A percentile compares a stretch with the other conserved stretches of the same genome.
phyloP scores from a whole-genome alignment of 2,329 filamentous ascomycete genomes.

The Zasmidium angulare region DNA sequence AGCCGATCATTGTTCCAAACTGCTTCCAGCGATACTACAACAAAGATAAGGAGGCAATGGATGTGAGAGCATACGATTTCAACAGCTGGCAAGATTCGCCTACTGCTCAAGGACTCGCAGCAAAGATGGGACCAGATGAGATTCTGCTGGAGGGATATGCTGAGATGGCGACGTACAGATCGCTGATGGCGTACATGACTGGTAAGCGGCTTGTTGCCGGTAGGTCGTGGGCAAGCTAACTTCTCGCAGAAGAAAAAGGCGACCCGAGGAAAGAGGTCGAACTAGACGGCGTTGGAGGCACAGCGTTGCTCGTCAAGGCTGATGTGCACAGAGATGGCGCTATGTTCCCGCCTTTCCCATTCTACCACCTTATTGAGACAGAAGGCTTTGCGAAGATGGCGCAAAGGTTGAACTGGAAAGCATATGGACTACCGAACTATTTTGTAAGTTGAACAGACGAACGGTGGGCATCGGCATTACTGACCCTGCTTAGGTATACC shows the following conservation, averaged over 20 bases:
- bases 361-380: constrained; percentile 96
- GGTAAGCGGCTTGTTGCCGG: constrained; percentile 38
- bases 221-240: neutral
- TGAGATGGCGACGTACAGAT: constrained; percentile 88
- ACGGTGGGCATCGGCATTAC: too few relatives aligned
- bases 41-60: constrained; percentile 69
- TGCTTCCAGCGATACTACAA: constrained; percentile 81
- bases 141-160: constrained; percentile 90
- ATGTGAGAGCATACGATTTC: constrained; percentile 87
- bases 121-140: constrained; percentile 84
- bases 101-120: constrained; percentile 71
- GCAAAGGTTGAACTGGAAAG: constrained; percentile 77
- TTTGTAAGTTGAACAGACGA: constrained; percentile 61
- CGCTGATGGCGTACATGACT: constrained; percentile 83
- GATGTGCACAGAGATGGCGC: constrained; percentile 96
- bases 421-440: constrained; percentile 92
- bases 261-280: constrained; percentile 49
- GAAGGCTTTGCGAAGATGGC: constrained; percentile 99
- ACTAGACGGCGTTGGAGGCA: constrained; percentile 91
- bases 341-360: constrained; percentile 96
- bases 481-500: constrained; percentile 14
- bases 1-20: constrained; percentile 90
- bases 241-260: constrained; percentile 27
- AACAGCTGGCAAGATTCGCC: constrained; percentile 96
- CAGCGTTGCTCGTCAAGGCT: constrained; percentile 88